These are phyloP conservation scores for Trichaptum fuscoviolaceum DNA, from an alignment of 768 basidiomycete species.

Conservation along the genomic window DNA sequence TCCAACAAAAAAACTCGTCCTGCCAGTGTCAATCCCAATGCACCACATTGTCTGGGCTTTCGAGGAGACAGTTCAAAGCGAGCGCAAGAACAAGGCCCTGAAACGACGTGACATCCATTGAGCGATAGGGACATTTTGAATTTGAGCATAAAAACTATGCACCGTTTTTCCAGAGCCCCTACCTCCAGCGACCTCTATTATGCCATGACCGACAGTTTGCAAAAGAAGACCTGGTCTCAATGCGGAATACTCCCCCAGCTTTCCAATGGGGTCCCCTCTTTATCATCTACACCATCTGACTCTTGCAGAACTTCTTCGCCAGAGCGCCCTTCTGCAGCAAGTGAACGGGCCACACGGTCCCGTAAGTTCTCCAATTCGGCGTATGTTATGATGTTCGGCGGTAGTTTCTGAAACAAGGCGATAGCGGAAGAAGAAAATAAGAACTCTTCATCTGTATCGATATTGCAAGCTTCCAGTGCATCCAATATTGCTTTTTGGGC, in stretches of 20 bases:
- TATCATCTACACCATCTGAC: slow-evolving; percentile 21
- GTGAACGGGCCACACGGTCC: not conserved
- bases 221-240: slow-evolving; percentile 56
- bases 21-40: slow-evolving; percentile 71
- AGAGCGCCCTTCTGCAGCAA: not conserved
- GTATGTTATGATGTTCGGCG: slow-evolving; percentile 42
- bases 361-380: slow-evolving; percentile 36
- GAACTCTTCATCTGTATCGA: slow-evolving; percentile 54
- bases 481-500: slow-evolving; percentile 42
- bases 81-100: slow-evolving; percentile 61
- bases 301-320: slow-evolving; percentile 14
- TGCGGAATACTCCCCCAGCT: slow-evolving; percentile 38
- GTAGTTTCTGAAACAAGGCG: slow-evolving; percentile 48
- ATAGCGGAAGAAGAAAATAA: slow-evolving; percentile 43
- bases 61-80: slow-evolving; percentile 46
- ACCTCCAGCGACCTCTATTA: slow-evolving; percentile 69
- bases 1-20: too few relatives aligned
- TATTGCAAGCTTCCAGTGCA: slow-evolving; percentile 41
- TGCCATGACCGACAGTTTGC: slow-evolving; percentile 43
- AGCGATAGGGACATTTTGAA: not conserved
- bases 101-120: not conserved
- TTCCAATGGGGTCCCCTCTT: slow-evolving; percentile 21
- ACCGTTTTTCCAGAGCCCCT: slow-evolving; percentile 67
- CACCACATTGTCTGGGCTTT: slow-evolving; percentile 31
- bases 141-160: slow-evolving; percentile 12